Conservation (phyloP, 306 rosid genomes). For the Leucaena leucocephala region DNA sequence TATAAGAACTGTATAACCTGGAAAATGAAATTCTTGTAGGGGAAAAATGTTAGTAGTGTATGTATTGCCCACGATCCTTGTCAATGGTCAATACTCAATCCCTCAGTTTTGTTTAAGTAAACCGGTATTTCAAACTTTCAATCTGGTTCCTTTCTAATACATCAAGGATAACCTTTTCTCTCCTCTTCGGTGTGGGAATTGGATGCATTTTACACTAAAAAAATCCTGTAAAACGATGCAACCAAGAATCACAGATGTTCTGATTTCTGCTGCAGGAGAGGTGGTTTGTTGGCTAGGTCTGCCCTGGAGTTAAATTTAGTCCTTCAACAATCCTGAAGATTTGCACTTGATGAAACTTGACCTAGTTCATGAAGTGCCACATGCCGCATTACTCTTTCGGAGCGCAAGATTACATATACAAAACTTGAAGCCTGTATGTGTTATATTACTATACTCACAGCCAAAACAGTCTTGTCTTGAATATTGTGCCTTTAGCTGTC, state of each 20-base stretch:
- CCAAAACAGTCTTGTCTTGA: slow-evolving; percentile 51
- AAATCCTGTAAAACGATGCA: background rate
- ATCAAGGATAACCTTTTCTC: background rate
- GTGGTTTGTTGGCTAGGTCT: slow-evolving; percentile 77
- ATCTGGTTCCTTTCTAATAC: background rate
- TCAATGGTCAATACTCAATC: background rate
- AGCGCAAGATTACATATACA: background rate
- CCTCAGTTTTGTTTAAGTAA: slow-evolving; percentile 1
- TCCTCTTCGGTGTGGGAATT: background rate
- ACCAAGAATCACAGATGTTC: slow-evolving; percentile 6
- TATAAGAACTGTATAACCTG: background rate
- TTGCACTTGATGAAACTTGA: slow-evolving; percentile 22
- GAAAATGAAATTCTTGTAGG: background rate
- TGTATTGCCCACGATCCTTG: background rate
- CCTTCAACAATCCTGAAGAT: slow-evolving; percentile 69
- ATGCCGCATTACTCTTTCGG: slow-evolving; percentile 17
- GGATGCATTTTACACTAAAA: background rate
- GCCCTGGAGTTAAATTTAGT: slow-evolving; percentile 78
- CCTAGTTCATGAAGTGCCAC: slow-evolving; percentile 32
- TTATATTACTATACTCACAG: slow-evolving; percentile 23
- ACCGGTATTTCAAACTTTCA: background rate
- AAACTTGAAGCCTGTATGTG: slow-evolving; percentile 30
- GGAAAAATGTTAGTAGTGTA: too few species aligned
- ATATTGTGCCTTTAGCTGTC: slow-evolving; percentile 32
- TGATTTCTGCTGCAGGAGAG: slow-evolving; percentile 61